Percentiles rank a stretch among this genome's conserved stretches.
These are phyloP conservation scores for Tieghemostelium lacteum DNA, from an alignment of 78 protist species.

Conservation along the genomic window DNA sequence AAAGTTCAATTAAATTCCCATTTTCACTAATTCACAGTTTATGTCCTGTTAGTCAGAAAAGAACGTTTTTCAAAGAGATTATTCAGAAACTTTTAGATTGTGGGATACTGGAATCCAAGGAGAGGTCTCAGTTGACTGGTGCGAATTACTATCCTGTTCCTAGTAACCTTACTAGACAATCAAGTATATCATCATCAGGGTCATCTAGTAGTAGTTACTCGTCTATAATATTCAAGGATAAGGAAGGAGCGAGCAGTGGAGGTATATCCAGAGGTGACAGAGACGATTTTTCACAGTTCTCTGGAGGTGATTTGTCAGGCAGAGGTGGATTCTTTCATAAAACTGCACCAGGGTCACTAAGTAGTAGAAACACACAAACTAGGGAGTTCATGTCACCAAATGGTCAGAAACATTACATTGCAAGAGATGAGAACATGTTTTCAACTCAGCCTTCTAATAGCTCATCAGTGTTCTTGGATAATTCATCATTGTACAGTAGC, in stretches of 20 bases:
- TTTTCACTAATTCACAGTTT: constrained; percentile 22
- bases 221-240: too few species aligned
- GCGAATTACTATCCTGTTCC: not conserved
- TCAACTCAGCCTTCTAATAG: not conserved
- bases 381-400: too few species aligned
- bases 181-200: not conserved
- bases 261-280: too few species aligned
- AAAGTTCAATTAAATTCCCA: constrained; percentile 21
- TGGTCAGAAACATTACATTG: not conserved
- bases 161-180: not conserved
- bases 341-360: not conserved
- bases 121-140: not conserved
- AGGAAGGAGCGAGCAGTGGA: too few species aligned
- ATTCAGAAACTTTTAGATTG: constrained; percentile 15
- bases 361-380: not conserved
- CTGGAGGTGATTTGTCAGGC: too few species aligned
- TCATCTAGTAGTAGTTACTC: not conserved
- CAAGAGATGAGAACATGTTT: not conserved
- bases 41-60: constrained; percentile 15
- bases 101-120: not conserved
- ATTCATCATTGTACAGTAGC: not conserved
- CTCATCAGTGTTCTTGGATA: not conserved
- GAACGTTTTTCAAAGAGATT: constrained; percentile 18
- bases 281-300: not conserved
- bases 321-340: too few species aligned